Percentiles rank a stretch among this genome's conserved stretches.
Conservation (phyloP, 2,329 filamentous ascomycete species). For the Stagonosporopsis vannaccii region DNA sequence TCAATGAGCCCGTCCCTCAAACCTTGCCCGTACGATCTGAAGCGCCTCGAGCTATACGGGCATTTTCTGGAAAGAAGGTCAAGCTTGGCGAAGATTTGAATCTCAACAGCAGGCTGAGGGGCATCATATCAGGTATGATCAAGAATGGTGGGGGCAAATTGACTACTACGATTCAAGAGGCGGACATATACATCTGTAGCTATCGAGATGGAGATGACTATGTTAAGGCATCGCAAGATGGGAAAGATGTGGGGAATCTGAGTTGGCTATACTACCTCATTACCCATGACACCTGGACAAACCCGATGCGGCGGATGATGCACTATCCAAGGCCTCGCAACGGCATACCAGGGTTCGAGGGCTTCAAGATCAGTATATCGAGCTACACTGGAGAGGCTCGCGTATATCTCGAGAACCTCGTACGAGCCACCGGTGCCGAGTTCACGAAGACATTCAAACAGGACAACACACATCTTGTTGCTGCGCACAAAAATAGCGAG, state of each 20-base stretch:
- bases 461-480: slow-evolving; percentile 95
- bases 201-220: slow-evolving; percentile 86
- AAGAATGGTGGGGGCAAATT: slow-evolving; percentile 73
- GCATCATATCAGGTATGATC: slow-evolving; percentile 75
- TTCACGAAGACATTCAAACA: slow-evolving; percentile 95
- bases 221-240: slow-evolving; percentile 73
- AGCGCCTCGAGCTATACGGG: slow-evolving; percentile 52
- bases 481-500: slow-evolving; percentile 86
- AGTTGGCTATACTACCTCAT: slow-evolving; percentile 95
- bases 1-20: slow-evolving; percentile 30
- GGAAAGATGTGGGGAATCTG: slow-evolving; percentile 88
- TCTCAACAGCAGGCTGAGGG: slow-evolving; percentile 70
- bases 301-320: slow-evolving; percentile 79
- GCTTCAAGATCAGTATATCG: slow-evolving; percentile 83
- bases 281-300: slow-evolving; percentile 86
- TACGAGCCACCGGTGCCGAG: slow-evolving; percentile 81
- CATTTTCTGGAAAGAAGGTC: slow-evolving; percentile 80
- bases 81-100: slow-evolving; percentile 78
- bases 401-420: slow-evolving; percentile 90
- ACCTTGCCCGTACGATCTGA: slow-evolving; percentile 30
- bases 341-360: slow-evolving; percentile 80
- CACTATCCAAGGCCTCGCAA: slow-evolving; percentile 86
- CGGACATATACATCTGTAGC: slow-evolving; percentile 86
- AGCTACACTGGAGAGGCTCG: slow-evolving; percentile 97
- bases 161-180: slow-evolving; percentile 69